Evolutionary conservation across 2,329 filamentous ascomycete genomes (phyloP).

Genomic region (Pyrenochaeta sp.): DNA sequence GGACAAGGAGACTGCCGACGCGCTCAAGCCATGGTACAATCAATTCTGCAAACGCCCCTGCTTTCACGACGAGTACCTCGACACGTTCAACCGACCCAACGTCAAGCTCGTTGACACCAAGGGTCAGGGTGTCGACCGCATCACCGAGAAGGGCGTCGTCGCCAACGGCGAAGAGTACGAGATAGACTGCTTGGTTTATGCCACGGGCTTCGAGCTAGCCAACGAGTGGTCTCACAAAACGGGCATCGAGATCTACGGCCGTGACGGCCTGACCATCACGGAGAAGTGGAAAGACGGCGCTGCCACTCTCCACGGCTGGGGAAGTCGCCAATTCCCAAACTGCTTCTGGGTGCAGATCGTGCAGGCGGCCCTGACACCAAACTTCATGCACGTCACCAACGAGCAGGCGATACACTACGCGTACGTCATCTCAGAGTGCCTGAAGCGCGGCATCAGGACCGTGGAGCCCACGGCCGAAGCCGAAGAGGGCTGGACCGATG

Average conservation of each 20-base stretch:
- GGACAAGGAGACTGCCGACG: slow-evolving; percentile 59
- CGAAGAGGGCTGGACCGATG: slow-evolving; percentile 57
- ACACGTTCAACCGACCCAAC: slow-evolving; percentile 64
- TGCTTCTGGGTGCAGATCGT: slow-evolving; percentile 53
- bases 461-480: slow-evolving; percentile 57
- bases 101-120: slow-evolving; percentile 68
- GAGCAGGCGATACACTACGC: slow-evolving; percentile 52
- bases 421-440: slow-evolving; percentile 52
- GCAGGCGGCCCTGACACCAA: slow-evolving; percentile 31
- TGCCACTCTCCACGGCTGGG: slow-evolving; percentile 61
- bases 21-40: slow-evolving; percentile 67
- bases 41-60: slow-evolving; percentile 69
- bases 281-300: slow-evolving; percentile 57
- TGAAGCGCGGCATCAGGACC: slow-evolving; percentile 33
- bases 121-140: slow-evolving; percentile 58
- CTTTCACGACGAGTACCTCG: slow-evolving; percentile 68
- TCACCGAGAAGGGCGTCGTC: slow-evolving; percentile 54
- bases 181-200: slow-evolving; percentile 57
- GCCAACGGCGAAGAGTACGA: slow-evolving; percentile 58
- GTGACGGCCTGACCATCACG: slow-evolving; percentile 53
- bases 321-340: slow-evolving; percentile 62
- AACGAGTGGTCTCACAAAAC: slow-evolving; percentile 42
- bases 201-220: slow-evolving; percentile 54
- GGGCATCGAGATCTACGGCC: slow-evolving; percentile 53
- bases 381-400: slow-evolving; percentile 35